Conservation (phyloP, 139 green algal species). For the Picochlorum sp. region DNA sequence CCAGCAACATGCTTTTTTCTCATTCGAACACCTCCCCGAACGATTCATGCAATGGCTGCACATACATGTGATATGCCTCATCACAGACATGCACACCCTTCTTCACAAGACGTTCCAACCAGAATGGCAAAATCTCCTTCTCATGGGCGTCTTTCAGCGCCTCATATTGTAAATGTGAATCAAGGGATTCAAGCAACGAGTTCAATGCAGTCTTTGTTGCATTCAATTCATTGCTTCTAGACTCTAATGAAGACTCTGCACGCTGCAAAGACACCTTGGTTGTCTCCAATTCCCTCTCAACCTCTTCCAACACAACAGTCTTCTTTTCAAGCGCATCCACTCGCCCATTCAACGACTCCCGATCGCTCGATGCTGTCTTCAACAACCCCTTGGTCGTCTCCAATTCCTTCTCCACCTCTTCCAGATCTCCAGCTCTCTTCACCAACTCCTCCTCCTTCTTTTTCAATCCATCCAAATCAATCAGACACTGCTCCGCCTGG, state of each 20-base stretch:
- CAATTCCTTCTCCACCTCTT: background rate
- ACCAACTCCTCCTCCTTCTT: background rate
- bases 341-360: background rate
- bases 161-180: constrained; percentile 7
- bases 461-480: background rate
- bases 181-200: constrained; percentile 7
- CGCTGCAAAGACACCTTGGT: background rate
- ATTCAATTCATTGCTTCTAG: constrained; percentile 5
- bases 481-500: constrained; percentile 5
- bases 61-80: too few relatives aligned
- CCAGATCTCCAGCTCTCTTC: background rate
- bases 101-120: background rate
- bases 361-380: background rate
- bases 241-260: background rate
- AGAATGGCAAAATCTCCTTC: background rate
- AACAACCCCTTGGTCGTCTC: background rate
- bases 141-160: constrained; percentile 2
- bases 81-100: background rate
- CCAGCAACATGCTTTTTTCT: too few relatives aligned
- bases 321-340: background rate
- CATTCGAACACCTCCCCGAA: too few relatives aligned
- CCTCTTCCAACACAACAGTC: background rate
- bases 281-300: background rate
- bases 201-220: constrained; percentile 2
- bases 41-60: too few relatives aligned